Conservation (phyloP, 257 asterid species). For the Solanum stenotomum region DNA sequence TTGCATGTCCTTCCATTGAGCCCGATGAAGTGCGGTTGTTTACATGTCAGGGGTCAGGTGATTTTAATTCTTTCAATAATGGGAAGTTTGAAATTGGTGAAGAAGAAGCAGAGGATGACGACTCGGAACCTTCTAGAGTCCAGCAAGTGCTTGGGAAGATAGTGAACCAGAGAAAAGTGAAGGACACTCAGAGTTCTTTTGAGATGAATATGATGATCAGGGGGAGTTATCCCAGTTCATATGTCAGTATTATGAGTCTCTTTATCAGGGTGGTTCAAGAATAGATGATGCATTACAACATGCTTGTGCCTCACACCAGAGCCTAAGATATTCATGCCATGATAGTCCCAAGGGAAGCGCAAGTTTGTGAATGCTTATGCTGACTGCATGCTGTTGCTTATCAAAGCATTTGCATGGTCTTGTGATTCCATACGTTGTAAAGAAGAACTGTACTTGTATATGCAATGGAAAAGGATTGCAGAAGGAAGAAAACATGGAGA, state of each 20-base stretch:
- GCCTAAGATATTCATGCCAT: slow-evolving; percentile 58
- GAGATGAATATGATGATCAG: slow-evolving; percentile 69
- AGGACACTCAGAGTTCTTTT: slow-evolving; percentile 24
- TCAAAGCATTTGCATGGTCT: neutral
- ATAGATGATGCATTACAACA: slow-evolving; percentile 46
- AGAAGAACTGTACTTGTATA: neutral
- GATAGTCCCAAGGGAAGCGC: neutral
- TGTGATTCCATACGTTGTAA: neutral
- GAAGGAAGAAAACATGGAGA: neutral
- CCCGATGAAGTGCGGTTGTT: slow-evolving; percentile 64
- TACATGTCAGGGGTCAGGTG: slow-evolving; percentile 61
- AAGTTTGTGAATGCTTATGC: neutral
- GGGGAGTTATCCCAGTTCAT: slow-evolving; percentile 65
- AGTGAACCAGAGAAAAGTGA: slow-evolving; percentile 57
- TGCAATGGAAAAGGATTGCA: neutral
- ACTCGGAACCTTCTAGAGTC: slow-evolving; percentile 43
- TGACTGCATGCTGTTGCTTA: neutral
- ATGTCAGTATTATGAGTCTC: slow-evolving; percentile 46
- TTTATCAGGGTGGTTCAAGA: slow-evolving; percentile 60
- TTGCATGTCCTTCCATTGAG: slow-evolving; percentile 75
- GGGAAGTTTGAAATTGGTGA: slow-evolving; percentile 87
- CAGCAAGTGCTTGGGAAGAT: slow-evolving; percentile 83
- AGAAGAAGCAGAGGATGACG: slow-evolving; percentile 47
- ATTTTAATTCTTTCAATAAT: slow-evolving; percentile 49
- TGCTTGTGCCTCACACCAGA: slow-evolving; percentile 46